Conservation (phyloP, 768 basidiomycete species). For the Neoboletus brunneissimus region DNA sequence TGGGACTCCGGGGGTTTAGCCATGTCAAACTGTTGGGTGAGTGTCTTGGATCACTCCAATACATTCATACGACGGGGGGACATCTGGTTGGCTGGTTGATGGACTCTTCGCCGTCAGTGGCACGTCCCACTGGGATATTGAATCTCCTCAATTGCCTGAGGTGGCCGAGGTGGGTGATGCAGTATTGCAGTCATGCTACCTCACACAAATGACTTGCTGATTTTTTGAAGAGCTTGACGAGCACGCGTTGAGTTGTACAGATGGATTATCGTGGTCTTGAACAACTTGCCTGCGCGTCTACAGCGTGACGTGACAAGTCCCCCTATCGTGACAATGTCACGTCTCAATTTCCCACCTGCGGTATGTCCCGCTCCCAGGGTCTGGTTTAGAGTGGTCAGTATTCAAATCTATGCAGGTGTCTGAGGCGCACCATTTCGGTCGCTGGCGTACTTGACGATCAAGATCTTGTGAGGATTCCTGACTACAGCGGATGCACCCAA, state of each 20-base stretch:
- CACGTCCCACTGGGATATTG: constrained; percentile 1
- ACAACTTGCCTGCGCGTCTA: constrained; percentile 28
- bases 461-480: background rate
- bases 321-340: constrained; percentile 33
- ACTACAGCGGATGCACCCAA: background rate
- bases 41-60: constrained; percentile 33
- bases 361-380: background rate
- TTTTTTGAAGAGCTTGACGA: constrained; percentile 22
- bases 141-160: constrained; percentile 8
- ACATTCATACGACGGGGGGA: constrained; percentile 25
- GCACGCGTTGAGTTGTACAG: constrained; percentile 32
- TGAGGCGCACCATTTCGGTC: constrained; percentile 5
- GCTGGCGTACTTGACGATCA: background rate
- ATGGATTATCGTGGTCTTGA: constrained; percentile 26
- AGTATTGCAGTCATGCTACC: constrained; percentile 21
- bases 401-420: background rate
- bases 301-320: constrained; percentile 27
- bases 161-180: background rate
- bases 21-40: constrained; percentile 24
- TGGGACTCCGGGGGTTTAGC: background rate
- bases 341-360: constrained; percentile 4
- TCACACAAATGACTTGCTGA: constrained; percentile 29
- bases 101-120: background rate
- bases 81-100: constrained; percentile 9
- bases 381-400: background rate